Evolutionary conservation across 345 rosid species (phyloP), one percentile per base, ranked within the genome.

Genomic region (Mangifera indica): DNA sequence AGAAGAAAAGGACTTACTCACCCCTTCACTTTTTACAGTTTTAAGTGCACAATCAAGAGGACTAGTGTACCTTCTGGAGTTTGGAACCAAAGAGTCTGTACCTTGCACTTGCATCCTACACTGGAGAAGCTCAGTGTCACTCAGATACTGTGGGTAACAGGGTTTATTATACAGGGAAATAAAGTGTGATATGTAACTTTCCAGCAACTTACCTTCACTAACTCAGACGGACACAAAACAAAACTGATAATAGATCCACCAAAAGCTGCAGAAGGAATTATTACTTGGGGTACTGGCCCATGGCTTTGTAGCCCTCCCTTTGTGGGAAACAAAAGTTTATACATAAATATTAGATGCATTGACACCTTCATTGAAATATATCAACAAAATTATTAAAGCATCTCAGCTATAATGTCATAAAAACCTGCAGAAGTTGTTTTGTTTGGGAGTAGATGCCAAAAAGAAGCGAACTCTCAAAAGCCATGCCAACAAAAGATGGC

Each of bases 31-130:
- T 85, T 81, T 93, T 69, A 89, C 57, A 0, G 98, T 96, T 79
- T 84, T 89, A 70, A 88, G 52, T 24, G 91, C 93, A 74, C 99
- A 96, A 69, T 88, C 93, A 62, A 96, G 89, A 74, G 98, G 91
- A 67, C 92, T 67, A 17, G 59, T 78, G 85, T 89, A 93, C 81
- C 90, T 86, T 74, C 79, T 78, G 54, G 82, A 70, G 72, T 76
- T 84, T 15, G 90, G 92, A 82, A 93, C 86, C 74, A 89, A 54
- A 4, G 95, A 87, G 69, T 87, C 93, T 0, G 93, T 78, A 73
- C 97, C 98, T 77, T 96, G 99, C 82, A 96, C 84, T 87, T 96
- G 99, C 96, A 93, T 91, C 84, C 97, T 91, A 87, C 97, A 91
- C 95, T 96, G 96, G 64, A 88, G 79, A 76, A 79, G 76, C 78